phyloP scores from a whole-genome alignment of 108 stramenopile genomes.

The Skeletonema costatum region DNA sequence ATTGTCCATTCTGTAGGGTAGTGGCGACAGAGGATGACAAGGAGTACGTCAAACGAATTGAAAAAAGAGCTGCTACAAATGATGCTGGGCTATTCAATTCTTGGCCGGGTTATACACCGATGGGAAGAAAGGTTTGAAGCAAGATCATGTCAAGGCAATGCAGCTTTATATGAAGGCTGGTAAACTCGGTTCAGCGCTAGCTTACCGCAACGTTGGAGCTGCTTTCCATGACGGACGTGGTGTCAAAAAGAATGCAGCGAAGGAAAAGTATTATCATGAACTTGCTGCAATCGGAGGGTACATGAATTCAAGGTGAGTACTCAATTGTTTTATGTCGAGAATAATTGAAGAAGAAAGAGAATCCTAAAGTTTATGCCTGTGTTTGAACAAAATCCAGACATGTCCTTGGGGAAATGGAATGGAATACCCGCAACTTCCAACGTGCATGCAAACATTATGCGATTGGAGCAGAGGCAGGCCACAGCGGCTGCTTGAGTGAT shows the following conservation, averaged over 20 bases:
- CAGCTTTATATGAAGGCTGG: not conserved
- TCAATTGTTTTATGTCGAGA: not conserved
- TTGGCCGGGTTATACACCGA: not conserved
- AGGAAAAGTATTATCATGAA: not conserved
- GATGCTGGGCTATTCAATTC: not conserved
- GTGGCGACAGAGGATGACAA: not conserved
- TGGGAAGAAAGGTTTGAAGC: not conserved
- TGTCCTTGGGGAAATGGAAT: not conserved
- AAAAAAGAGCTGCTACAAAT: not conserved
- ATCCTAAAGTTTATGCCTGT: not conserved
- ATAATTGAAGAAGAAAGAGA: not conserved
- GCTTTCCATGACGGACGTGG: not conserved
- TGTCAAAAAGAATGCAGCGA: not conserved
- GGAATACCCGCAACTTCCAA: not conserved
- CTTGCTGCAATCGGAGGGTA: conserved; percentile 2
- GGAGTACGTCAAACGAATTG: not conserved
- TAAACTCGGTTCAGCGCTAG: not conserved
- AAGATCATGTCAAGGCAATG: not conserved
- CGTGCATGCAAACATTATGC: not conserved
- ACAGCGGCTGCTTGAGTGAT: not conserved
- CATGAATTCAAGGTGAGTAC: not conserved
- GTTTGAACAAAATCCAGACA: not conserved
- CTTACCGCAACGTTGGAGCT: not conserved
- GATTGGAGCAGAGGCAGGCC: not conserved
- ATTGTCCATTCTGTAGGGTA: not conserved